Evolutionary conservation across 1,139 yeast genomes (phyloP), one percentile per base, ranked within the genome.

Genomic region (Pichia cactophila): DNA sequence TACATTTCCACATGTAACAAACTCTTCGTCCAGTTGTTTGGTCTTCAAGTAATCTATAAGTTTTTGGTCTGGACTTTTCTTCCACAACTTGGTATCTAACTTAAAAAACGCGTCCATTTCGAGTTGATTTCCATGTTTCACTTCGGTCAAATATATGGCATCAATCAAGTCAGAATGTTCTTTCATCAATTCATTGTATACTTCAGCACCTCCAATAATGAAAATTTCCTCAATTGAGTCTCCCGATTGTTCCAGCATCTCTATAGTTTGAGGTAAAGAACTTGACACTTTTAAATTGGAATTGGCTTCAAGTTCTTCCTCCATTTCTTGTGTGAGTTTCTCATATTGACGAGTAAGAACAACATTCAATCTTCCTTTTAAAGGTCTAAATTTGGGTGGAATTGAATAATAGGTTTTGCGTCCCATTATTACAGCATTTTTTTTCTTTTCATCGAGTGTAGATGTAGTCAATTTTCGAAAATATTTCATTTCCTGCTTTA

Each of bases 401-500:
- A 92, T 89, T 9, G 96, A 86, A 38, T 89, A 94, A 96, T 97
- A 92, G 1, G 98, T 92, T 62, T 82, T 85, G 50, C 97, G 75
- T 6, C 99, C 99, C 99, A 94, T 92, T 10, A 94, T 74, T 14
- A 94, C 97, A 0, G 89, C 95, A 59, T 90, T 87, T 49, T 68
- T 63, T 51, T 67, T 68, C 7, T 52, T 52, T 6, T 72, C 60
- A 41, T 65, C 67, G 5, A 49, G 50, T 26, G 74, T 69, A 50
- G 58, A 57, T 4, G 81, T 69, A 0, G 98, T 92, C 17, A 86
- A 84, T 49, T 79, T 78, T 52, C 79, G 77, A 70, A 92, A 92
- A 64, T 83, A 92, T 61, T 80, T 80, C 83, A 94, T 87, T 65
- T 92, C 99, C 50, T 83, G 75, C 49, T 80, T 74, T 33, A 92